Evolutionary conservation across 768 basidiomycete genomes (phyloP), one percentile per base, ranked within the genome.

Genomic region (Tricholoma saponaceum): DNA sequence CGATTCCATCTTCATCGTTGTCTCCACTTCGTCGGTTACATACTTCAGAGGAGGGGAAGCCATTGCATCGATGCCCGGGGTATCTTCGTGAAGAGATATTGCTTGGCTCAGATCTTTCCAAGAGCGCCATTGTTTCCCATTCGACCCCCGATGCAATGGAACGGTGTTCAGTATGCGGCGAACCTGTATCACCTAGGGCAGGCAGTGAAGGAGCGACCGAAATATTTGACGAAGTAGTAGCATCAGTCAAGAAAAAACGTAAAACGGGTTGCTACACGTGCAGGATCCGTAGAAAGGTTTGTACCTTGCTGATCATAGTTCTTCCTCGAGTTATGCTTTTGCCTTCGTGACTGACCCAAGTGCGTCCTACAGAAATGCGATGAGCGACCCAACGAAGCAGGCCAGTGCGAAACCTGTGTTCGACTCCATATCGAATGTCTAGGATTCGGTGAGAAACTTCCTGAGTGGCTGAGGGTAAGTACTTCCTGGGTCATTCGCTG

Each of bases 351-450:
- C 62, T 68, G 43, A 64, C 32, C 55, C 46, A 65, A 32, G 47
- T 6, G 3, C 59, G 59, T 32, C 52, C 56, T 35, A 53, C 72
- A 92, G 90, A 92, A 92, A 82, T 93, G 90, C 72, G 90, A 93
- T 69, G 90, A 93, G 67, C 79, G 83, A 62, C 80, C 80, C 55
- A 83, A 84, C 59, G 63, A 70, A 5, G 76, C 82, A 4, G 86
- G 86, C 13, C 76, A 78, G 22, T 93, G 91, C 73, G 75, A 81
- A 66, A 92, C 91, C 0, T 93, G 90, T 62, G 79, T 81, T 41
- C 89, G 90, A 47, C 85, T 93, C 23, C 81, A 83, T 30, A 81
- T 93, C n/a, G 85, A 93, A 59, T 93, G 90, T 62, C 82, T 93
- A 43, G 90, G 90, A 20, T 93, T 91, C 69, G 91, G 91, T 44